phyloP scores from a whole-genome alignment of 2,329 filamentous ascomycete species.

The Beauveria bassiana region DNA sequence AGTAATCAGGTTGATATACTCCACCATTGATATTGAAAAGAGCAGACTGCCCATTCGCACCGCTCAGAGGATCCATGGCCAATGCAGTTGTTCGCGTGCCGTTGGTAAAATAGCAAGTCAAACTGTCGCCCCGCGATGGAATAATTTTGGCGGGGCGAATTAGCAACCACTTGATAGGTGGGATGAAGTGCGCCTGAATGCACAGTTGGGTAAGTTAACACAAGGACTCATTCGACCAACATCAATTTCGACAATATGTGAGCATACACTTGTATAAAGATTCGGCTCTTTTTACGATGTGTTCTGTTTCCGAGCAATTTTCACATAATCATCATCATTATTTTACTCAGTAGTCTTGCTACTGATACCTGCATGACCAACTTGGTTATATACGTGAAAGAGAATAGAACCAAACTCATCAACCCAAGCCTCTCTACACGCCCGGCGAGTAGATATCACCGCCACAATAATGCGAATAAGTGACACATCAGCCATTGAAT shows the following conservation, averaged over 20 bases:
- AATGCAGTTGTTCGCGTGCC: constrained; percentile 4
- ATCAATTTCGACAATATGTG: too few relatives aligned
- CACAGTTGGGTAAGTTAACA: background rate
- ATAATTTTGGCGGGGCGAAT: constrained; percentile 17
- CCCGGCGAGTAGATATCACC: too few relatives aligned
- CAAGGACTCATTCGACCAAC: too few relatives aligned
- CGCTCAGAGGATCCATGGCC: constrained; percentile 12
- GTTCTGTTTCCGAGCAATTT: too few relatives aligned
- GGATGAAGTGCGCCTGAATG: background rate
- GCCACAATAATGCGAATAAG: background rate
- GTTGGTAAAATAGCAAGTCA: constrained; percentile 7
- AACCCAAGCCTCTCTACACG: too few relatives aligned
- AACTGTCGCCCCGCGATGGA: constrained; percentile 15
- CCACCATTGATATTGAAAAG: constrained; percentile 12
- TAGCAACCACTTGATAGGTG: constrained; percentile 12
- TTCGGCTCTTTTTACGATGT: too few relatives aligned
- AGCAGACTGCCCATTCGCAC: background rate
- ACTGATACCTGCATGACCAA: too few relatives aligned
- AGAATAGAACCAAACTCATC: too few relatives aligned
- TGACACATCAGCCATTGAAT: background rate
- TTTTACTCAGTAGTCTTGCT: too few relatives aligned
- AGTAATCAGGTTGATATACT: background rate
- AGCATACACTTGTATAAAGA: too few relatives aligned
- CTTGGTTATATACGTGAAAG: too few relatives aligned
- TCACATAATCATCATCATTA: too few relatives aligned